These are phyloP conservation scores for Skeletonema potamos DNA, from an alignment of 108 stramenopile species.

Conservation along the genomic window DNA sequence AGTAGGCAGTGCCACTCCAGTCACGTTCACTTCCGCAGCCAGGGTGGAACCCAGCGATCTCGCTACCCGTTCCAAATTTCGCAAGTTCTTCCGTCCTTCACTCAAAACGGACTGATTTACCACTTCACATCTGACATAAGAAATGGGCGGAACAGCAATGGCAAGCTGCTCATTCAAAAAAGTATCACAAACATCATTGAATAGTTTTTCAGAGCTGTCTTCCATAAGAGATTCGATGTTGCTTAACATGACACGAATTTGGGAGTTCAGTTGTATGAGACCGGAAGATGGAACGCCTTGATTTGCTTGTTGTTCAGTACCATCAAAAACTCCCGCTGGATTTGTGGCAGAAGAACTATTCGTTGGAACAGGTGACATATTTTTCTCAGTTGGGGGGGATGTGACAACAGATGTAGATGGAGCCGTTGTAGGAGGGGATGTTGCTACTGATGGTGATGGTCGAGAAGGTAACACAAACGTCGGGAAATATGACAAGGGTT, in stretches of 20 bases:
- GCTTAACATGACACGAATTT: background rate
- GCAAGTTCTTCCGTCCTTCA: background rate
- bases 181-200: background rate
- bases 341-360: background rate
- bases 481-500: background rate
- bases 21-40: background rate
- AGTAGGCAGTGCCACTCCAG: background rate
- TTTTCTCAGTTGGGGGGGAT: background rate
- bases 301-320: background rate
- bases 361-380: background rate
- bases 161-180: constrained; percentile 15
- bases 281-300: background rate
- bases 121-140: constrained; percentile 16
- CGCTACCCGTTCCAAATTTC: background rate
- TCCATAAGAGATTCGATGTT: background rate
- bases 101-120: constrained; percentile 2
- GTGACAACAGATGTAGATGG: background rate
- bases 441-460: background rate
- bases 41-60: background rate
- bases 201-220: background rate
- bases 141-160: constrained; percentile 31
- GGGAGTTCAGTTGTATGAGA: background rate
- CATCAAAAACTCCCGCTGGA: background rate
- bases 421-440: too few relatives aligned
- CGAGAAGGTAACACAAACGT: background rate